Conservation (phyloP, 306 rosid species). For the Lathyrus oleraceus region DNA sequence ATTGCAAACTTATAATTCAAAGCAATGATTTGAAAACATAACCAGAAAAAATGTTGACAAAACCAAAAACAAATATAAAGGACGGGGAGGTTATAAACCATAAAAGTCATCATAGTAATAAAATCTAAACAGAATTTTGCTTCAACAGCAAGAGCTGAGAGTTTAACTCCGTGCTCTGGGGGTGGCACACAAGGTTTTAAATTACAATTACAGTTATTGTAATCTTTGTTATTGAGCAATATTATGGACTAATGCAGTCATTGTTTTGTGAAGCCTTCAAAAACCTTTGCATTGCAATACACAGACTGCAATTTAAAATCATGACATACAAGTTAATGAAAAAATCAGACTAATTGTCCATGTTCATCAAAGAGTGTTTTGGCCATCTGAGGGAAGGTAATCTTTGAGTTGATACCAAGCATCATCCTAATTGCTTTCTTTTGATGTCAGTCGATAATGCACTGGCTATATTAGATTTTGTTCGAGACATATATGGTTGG, state of each 20-base stretch:
- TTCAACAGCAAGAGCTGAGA: slow-evolving; percentile 11
- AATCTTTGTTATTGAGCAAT: neutral
- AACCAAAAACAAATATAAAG: neutral
- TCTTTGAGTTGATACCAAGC: neutral
- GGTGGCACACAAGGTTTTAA: neutral
- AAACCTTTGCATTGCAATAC: neutral
- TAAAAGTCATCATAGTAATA: slow-evolving; percentile 7
- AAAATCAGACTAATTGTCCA: neutral
- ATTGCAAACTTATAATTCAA: slow-evolving; percentile 13
- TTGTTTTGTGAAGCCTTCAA: neutral
- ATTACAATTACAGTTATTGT: neutral
- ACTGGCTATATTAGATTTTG: neutral
- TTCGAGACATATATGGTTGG: neutral
- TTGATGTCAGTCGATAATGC: neutral
- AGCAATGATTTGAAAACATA: neutral
- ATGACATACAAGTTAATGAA: neutral
- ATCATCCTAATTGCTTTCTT: slow-evolving; percentile 18
- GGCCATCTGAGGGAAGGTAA: neutral
- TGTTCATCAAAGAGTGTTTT: neutral
- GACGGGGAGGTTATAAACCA: slow-evolving; percentile 2
- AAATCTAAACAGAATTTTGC: slow-evolving; percentile 17
- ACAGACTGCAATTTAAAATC: neutral
- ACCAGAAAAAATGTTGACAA: slow-evolving; percentile 12
- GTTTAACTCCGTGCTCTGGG: neutral
- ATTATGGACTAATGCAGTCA: neutral